Percentiles rank a stretch among this genome's conserved stretches.
phyloP scores from a whole-genome alignment of 352 stramenopile species.

The Aphanomyces invadans region DNA sequence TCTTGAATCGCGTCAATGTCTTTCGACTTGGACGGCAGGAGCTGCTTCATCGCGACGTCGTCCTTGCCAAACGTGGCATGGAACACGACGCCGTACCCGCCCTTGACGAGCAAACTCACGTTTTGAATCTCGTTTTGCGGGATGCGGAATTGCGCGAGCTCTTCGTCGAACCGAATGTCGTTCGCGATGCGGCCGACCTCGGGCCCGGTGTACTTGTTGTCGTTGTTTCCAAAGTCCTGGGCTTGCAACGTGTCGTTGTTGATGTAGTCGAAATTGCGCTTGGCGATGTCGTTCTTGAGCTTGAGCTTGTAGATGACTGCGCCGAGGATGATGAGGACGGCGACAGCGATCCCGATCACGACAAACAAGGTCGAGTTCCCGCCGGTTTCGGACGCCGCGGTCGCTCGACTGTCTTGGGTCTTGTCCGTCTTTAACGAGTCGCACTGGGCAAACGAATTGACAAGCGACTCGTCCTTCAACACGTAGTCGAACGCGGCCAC shows the following conservation, averaged over 20 bases:
- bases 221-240: neutral
- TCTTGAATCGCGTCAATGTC: slow-evolving; percentile 23
- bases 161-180: slow-evolving; percentile 35
- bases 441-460: neutral
- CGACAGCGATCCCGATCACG: slow-evolving; percentile 11
- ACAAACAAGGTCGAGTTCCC: slow-evolving; percentile 16
- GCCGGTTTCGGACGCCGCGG: slow-evolving; percentile 3
- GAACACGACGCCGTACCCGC: slow-evolving; percentile 34
- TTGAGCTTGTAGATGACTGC: slow-evolving; percentile 26
- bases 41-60: slow-evolving; percentile 35
- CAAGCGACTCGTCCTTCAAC: neutral
- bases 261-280: slow-evolving; percentile 25
- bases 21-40: slow-evolving; percentile 32
- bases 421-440: neutral
- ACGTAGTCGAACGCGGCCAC: neutral
- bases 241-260: neutral
- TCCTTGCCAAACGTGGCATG: slow-evolving; percentile 30
- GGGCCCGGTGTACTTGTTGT: slow-evolving; percentile 4
- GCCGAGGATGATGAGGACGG: slow-evolving; percentile 17
- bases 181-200: slow-evolving; percentile 29
- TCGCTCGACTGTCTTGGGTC: too few relatives aligned
- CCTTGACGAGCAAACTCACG: slow-evolving; percentile 30
- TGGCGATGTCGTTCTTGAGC: slow-evolving; percentile 23
- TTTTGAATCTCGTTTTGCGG: slow-evolving; percentile 32
- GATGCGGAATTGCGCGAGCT: slow-evolving; percentile 31